Evolutionary conservation across 371 early-diverging fungal species (phyloP).

Genomic region (Zychaea mexicana): DNA sequence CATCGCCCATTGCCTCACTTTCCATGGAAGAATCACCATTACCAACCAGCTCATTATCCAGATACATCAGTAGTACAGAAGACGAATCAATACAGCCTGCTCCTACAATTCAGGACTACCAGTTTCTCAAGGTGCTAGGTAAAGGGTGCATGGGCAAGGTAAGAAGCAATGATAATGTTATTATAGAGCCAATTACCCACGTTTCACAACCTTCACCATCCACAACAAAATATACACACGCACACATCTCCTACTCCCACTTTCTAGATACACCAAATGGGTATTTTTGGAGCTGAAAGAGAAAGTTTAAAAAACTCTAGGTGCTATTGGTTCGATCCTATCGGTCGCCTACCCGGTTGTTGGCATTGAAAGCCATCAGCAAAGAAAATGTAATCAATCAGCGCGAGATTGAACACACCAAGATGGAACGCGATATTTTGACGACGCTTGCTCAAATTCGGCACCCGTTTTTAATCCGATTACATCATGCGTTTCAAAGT

Average conservation of each 20-base stretch:
- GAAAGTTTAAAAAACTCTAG: slow-evolving; percentile 33
- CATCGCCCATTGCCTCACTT: not conserved
- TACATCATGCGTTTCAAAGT: slow-evolving; percentile 94
- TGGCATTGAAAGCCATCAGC: slow-evolving; percentile 96
- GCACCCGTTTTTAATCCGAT: slow-evolving; percentile 93
- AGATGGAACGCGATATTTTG: slow-evolving; percentile 51
- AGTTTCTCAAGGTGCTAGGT: slow-evolving; percentile 59
- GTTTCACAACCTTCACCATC: too few relatives aligned
- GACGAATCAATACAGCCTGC: slow-evolving; percentile 1
- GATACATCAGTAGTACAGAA: not conserved
- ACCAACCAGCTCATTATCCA: not conserved
- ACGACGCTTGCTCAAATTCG: slow-evolving; percentile 49
- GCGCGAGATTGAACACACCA: slow-evolving; percentile 83
- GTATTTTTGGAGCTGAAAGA: not conserved
- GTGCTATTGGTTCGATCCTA: slow-evolving; percentile 86
- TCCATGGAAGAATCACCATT: not conserved
- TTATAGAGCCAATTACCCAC: too few relatives aligned
- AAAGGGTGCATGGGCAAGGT: slow-evolving; percentile 64
- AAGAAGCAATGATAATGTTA: not conserved
- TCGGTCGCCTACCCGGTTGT: slow-evolving; percentile 51
- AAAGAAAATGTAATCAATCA: slow-evolving; percentile 89
- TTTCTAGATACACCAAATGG: not conserved
- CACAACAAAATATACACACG: too few relatives aligned
- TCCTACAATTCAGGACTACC: slow-evolving; percentile 39
- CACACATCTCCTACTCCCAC: too few relatives aligned